Evolutionary conservation across 1,139 yeast genomes (phyloP), one percentile per base, ranked within the genome.

Genomic region (Casaregolazyma suthepensis): DNA sequence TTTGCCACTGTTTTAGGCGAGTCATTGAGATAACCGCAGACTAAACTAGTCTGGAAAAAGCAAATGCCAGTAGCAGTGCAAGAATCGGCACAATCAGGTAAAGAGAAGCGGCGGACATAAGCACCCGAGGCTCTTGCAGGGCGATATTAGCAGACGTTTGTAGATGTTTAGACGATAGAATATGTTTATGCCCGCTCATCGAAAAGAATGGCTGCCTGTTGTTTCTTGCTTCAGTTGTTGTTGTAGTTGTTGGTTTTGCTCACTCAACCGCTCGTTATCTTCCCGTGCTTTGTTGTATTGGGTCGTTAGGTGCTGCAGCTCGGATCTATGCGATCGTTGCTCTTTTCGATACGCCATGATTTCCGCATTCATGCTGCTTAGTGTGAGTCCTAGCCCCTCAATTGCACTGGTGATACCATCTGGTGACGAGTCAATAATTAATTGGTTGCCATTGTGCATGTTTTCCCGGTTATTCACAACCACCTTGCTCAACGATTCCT

Each of bases 241-340:
- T 12, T 20, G 19, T 4, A 47, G 50, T 13, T 38, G 7, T 5
- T 38, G 15, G 20, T 47, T 47, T 23, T 47, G 52, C 44, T 48
- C 50, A 43, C 37, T 40, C 45, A 62, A 40, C 23, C 42, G 23
- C 13, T 53, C 56, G 7, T 56, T 52, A 22, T 63, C 64, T 12
- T 52, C 53, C 22, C 61, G 52, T 17, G 61, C 54, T 5, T 45
- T 45, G 56, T 63, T 63, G 51, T 63, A 63, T 50, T 60, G 60
- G 29, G 59, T 43, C 1, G 65, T 63, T 37, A 63, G 54, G 47
- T 62, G 59, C 45, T 63, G 66, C 7, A 57, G 46, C 44, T 63
- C 66, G 9, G 58, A 46, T 22, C 52, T 35, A 29, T 61, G 62
- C 7, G 58, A 53, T 40, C 57, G 56, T 40, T 60, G 64, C 50